phyloP scores from a whole-genome alignment of 2,329 filamentous ascomycete genomes.

The Fusarium piperis region DNA sequence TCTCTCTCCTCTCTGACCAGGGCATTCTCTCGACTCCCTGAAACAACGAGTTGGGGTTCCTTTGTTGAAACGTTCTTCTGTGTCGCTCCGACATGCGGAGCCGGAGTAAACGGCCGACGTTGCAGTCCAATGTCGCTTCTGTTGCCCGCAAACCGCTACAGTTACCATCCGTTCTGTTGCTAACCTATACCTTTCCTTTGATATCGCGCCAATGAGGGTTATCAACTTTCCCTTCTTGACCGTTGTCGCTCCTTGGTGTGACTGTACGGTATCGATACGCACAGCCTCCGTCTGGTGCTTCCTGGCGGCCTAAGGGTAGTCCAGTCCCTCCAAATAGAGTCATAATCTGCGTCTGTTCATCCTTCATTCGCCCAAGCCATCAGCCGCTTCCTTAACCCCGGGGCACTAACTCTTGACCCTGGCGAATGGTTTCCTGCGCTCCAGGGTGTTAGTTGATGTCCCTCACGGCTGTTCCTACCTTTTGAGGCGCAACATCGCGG shows the following conservation, averaged over 20 bases:
- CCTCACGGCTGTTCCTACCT: background rate
- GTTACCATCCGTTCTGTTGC: background rate
- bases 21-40: background rate
- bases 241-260: background rate
- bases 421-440: background rate
- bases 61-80: background rate
- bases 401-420: background rate
- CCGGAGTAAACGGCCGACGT: conserved; percentile 1
- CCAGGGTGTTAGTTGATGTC: background rate
- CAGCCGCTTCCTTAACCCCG: background rate
- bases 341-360: background rate
- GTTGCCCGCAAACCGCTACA: background rate
- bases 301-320: background rate
- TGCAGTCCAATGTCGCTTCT: conserved; percentile 11
- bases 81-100: background rate
- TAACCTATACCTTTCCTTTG: conserved; percentile 1
- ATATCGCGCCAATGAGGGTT: background rate
- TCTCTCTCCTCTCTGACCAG: background rate
- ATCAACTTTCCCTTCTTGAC: background rate
- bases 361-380: background rate
- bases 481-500: background rate
- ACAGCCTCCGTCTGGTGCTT: background rate
- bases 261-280: background rate
- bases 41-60: background rate
- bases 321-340: background rate